Percentiles rank a stretch among this genome's conserved stretches.
phyloP scores from a whole-genome alignment of 2,329 filamentous ascomycete genomes.

The Cucurbitaria berberidis region DNA sequence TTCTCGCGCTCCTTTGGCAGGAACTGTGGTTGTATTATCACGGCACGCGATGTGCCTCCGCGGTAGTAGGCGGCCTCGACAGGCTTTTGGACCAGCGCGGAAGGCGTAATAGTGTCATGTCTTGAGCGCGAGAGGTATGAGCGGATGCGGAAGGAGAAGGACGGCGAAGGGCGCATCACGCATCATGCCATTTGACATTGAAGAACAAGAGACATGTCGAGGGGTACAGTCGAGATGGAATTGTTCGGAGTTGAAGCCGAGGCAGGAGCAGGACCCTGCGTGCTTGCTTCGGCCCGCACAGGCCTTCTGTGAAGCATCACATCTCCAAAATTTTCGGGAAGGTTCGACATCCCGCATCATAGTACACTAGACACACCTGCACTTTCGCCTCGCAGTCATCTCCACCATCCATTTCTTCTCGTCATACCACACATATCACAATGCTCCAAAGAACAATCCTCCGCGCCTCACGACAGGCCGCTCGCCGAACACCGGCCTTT shows the following conservation, averaged over 20 bases:
- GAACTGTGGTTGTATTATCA: constrained; percentile 63
- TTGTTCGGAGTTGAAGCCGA: constrained; percentile 29
- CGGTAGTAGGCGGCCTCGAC: constrained; percentile 65
- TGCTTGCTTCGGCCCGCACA: constrained; percentile 24
- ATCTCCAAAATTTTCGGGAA: constrained; percentile 29
- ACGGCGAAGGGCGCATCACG: constrained; percentile 31
- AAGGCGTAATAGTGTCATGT: constrained; percentile 9
- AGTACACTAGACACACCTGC: constrained; percentile 4
- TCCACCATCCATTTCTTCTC: constrained; percentile 2
- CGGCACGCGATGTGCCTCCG: constrained; percentile 72
- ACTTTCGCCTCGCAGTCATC: constrained; percentile 2
- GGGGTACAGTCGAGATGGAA: constrained; percentile 1
- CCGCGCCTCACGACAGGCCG: constrained; percentile 54
- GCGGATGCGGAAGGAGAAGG: constrained; percentile 21
- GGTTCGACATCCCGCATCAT: constrained; percentile 25
- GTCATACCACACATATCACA: constrained; percentile 26
- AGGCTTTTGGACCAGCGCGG: constrained; percentile 22
- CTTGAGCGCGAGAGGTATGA: constrained; percentile 9
- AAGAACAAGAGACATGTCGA: not conserved
- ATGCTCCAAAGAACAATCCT: constrained; percentile 61
- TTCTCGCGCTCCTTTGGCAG: constrained; percentile 55
- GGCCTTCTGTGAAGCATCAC: constrained; percentile 10
- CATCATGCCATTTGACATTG: constrained; percentile 18
- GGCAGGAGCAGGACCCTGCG: constrained; percentile 23
- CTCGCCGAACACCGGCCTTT: constrained; percentile 50